Evolutionary conservation across 2,329 filamentous ascomycete species (phyloP).

Genomic region (Aspergillus versicolor): DNA sequence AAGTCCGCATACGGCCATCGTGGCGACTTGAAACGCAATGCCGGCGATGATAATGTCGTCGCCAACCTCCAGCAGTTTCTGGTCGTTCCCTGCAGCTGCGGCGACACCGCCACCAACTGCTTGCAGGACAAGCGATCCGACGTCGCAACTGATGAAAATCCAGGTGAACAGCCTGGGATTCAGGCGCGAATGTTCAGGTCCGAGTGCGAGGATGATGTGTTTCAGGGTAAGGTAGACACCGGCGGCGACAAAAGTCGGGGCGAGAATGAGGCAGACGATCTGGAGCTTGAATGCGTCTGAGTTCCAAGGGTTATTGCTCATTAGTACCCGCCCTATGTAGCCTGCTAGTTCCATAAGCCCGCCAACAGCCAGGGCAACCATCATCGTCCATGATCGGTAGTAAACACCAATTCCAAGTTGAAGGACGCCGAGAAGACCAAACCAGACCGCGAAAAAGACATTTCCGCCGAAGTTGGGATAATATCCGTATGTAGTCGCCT

Average conservation of each 20-base stretch:
- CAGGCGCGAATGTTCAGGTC: slow-evolving; percentile 49
- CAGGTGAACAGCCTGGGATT: slow-evolving; percentile 54
- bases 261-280: slow-evolving; percentile 57
- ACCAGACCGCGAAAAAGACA: slow-evolving; percentile 53
- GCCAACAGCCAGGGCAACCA: slow-evolving; percentile 50
- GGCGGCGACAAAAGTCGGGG: slow-evolving; percentile 56
- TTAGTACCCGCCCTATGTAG: slow-evolving; percentile 55
- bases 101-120: slow-evolving; percentile 59
- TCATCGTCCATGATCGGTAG: slow-evolving; percentile 57
- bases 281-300: slow-evolving; percentile 52
- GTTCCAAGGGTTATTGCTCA: slow-evolving; percentile 55
- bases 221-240: slow-evolving; percentile 58
- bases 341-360: slow-evolving; percentile 54
- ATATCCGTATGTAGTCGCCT: slow-evolving; percentile 54
- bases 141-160: slow-evolving; percentile 61
- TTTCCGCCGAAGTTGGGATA: slow-evolving; percentile 53
- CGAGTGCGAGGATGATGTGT: slow-evolving; percentile 58
- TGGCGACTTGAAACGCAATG: slow-evolving; percentile 57
- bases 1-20: slow-evolving; percentile 42
- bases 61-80: slow-evolving; percentile 45
- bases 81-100: slow-evolving; percentile 47
- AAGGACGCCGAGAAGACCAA: slow-evolving; percentile 48
- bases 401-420: slow-evolving; percentile 52
- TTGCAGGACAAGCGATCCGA: slow-evolving; percentile 60
- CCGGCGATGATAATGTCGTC: slow-evolving; percentile 60